phyloP scores from a whole-genome alignment of 257 asterid genomes.

The Nicotiana benthamiana region DNA sequence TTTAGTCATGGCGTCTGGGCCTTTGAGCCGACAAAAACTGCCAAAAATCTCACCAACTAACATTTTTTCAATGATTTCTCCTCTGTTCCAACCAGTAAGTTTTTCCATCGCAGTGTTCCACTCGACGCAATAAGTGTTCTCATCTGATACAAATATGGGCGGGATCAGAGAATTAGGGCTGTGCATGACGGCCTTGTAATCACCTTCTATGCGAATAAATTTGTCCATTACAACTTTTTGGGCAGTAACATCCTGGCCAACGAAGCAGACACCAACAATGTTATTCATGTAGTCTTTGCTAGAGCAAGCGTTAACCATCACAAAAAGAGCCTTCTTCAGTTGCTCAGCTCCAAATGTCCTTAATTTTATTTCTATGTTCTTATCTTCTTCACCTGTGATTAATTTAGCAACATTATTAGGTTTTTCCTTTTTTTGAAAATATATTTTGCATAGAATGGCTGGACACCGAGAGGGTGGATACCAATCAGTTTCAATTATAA shows the following conservation, averaged over 20 bases:
- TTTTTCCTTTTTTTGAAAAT: not conserved
- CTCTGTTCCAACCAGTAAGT: slow-evolving; percentile 78
- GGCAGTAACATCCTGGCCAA: slow-evolving; percentile 83
- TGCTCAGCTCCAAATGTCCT: slow-evolving; percentile 56
- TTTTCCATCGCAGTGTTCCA: slow-evolving; percentile 95
- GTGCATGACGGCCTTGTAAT: slow-evolving; percentile 85
- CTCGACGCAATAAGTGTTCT: slow-evolving; percentile 74
- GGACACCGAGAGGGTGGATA: not conserved
- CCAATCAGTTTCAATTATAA: not conserved
- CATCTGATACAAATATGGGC: slow-evolving; percentile 94
- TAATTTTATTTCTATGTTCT: slow-evolving; percentile 62
- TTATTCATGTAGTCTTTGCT: slow-evolving; percentile 74
- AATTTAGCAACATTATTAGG: slow-evolving; percentile 8
- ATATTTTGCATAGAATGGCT: not conserved
- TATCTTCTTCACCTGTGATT: slow-evolving; percentile 77
- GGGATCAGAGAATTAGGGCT: slow-evolving; percentile 84
- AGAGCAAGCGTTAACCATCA: slow-evolving; percentile 84
- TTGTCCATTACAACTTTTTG: slow-evolving; percentile 89
- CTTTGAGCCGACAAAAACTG: slow-evolving; percentile 55
- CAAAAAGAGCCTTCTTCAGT: slow-evolving; percentile 45
- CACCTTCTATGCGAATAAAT: slow-evolving; percentile 80
- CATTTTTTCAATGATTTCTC: slow-evolving; percentile 64
- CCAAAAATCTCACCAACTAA: slow-evolving; percentile 84
- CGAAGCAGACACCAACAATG: slow-evolving; percentile 88
- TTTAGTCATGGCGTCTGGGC: slow-evolving; percentile 58